A percentile compares a stretch with the other conserved stretches of the same genome.
Evolutionary conservation across 331 rosid genomes (phyloP).

Genomic region (Pyrus hybrid): DNA sequence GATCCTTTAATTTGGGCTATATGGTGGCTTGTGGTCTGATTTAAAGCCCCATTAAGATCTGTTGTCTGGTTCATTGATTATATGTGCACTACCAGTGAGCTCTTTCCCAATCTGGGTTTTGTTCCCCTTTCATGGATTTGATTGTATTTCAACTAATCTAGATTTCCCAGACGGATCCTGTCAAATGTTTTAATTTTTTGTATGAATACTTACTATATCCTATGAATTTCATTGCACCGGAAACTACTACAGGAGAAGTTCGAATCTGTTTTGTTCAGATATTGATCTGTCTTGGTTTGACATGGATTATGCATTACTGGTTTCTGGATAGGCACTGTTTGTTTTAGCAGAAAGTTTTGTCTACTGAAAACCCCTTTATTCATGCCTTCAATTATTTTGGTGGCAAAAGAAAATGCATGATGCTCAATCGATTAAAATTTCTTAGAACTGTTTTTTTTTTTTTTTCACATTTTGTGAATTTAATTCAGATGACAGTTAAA

Average conservation of each 20-base stretch:
- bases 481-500: background rate
- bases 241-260: background rate
- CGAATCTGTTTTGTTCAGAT: background rate
- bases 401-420: constrained; percentile 1
- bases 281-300: background rate
- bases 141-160: background rate
- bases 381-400: background rate
- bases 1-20: background rate
- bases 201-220: background rate
- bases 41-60: background rate
- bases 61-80: background rate
- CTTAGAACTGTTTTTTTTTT: too few species aligned
- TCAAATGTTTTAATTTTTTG: background rate
- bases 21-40: background rate
- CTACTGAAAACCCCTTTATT: background rate
- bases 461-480: background rate
- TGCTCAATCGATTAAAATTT: background rate
- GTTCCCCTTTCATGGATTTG: background rate
- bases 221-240: background rate
- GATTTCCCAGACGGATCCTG: background rate
- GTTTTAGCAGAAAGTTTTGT: background rate
- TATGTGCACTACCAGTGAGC: background rate
- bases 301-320: background rate
- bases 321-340: background rate
- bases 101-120: background rate